phyloP scores from a whole-genome alignment of 1,284 basidiomycete species.

The Tremellales sp. region DNA sequence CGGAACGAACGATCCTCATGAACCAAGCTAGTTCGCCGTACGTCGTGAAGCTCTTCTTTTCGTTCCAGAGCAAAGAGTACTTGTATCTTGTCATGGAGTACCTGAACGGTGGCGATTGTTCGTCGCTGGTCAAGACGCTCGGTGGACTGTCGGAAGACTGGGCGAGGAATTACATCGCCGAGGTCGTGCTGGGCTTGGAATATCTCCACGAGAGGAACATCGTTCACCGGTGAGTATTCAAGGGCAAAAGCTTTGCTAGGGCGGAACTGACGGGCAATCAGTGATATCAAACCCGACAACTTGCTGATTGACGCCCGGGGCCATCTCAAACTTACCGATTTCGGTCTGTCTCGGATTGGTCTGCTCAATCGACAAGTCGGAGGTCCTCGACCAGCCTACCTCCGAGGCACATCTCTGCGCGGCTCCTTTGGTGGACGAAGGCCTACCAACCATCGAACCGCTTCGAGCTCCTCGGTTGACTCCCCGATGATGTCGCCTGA shows the following conservation, averaged over 20 bases:
- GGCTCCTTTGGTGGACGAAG: constrained; percentile 22
- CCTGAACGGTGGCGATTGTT: constrained; percentile 94
- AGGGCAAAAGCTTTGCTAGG: constrained; percentile 1
- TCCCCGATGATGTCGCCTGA: constrained; percentile 49
- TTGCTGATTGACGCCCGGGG: constrained; percentile 93
- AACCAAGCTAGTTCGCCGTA: constrained; percentile 99
- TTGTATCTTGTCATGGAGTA: constrained; percentile 99
- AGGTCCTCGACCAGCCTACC: constrained; percentile 56
- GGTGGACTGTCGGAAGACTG: constrained; percentile 92
- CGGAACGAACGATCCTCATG: constrained; percentile 99
- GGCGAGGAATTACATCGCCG: constrained; percentile 93
- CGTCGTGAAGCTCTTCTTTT: constrained; percentile 96
- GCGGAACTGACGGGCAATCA: constrained; percentile 45
- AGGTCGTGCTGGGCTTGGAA: constrained; percentile 90
- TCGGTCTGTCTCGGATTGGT: constrained; percentile 95
- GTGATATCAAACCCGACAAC: constrained; percentile 98
- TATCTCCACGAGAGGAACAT: constrained; percentile 91
- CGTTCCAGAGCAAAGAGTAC: constrained; percentile 94
- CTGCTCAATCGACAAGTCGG: constrained; percentile 92
- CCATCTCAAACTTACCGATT: constrained; percentile 96
- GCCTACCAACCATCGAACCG: constrained; percentile 54
- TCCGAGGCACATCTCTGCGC: constrained; percentile 43
- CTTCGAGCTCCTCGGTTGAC: constrained; percentile 64
- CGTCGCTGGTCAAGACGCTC: constrained; percentile 91
- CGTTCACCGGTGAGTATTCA: constrained; percentile 84